These are phyloP conservation scores for Trypanosoma avium DNA, from an alignment of 208 protist genomes.

Conservation along the genomic window DNA sequence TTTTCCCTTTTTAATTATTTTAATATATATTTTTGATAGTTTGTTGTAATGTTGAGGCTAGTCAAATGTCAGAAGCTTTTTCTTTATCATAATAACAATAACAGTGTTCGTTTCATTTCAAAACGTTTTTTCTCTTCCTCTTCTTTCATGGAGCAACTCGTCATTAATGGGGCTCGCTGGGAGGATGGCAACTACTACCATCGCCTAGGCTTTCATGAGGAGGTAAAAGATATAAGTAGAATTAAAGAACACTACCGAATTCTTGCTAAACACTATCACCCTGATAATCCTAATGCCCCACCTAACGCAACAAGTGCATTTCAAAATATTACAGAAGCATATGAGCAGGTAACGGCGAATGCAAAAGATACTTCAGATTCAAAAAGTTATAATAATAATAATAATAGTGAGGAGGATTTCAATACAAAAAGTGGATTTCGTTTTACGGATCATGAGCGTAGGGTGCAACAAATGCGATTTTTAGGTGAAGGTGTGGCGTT, in stretches of 20 bases:
- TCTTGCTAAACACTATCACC: conserved; percentile 79
- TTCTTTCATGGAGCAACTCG: conserved; percentile 24
- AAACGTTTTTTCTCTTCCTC: neutral
- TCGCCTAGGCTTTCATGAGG: conserved; percentile 59
- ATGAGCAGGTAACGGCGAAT: conserved; percentile 37
- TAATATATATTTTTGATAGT: no score
- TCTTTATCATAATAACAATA: no score
- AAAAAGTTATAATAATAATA: no score
- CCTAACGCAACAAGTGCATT: conserved; percentile 46
- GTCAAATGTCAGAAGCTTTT: no score
- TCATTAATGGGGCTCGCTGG: conserved; percentile 45
- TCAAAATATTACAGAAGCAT: conserved; percentile 74
- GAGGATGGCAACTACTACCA: conserved; percentile 43
- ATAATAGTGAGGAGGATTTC: neutral
- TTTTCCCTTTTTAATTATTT: no score
- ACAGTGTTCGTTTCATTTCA: neutral
- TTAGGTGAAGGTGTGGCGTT: conserved; percentile 58
- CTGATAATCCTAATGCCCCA: conserved; percentile 43
- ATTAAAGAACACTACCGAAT: conserved; percentile 67
- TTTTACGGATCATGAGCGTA: conserved; percentile 57
- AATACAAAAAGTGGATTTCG: conserved; percentile 25
- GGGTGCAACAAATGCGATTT: conserved; percentile 58
- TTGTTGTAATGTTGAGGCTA: no score
- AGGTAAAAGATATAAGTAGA: conserved; percentile 35
- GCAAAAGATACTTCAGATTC: conserved; percentile 22